Base-by-base conservation (phyloP, 2,329 filamentous ascomycete genomes). In the Dissoconium aciculare region DNA sequence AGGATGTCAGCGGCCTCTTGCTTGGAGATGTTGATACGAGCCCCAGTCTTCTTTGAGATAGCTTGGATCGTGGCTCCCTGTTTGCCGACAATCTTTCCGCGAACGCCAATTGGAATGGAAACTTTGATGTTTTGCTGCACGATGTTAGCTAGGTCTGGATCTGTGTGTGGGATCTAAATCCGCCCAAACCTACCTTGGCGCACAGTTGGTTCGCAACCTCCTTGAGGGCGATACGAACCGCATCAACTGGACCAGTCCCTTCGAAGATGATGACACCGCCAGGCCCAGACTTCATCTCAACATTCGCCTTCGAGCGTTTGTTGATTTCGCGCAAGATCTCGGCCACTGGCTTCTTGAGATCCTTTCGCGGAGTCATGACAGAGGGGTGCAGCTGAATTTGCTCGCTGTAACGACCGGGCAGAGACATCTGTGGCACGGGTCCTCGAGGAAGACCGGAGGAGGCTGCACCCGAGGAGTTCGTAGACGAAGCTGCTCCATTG, bases 281-380 rank as follows among this genome's bases (percentile, higher is more conserved):
- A 39, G 74, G 69, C n/a, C 75, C 73, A 36, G 71, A 69, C 35
- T 71, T 71, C 66, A 85, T 77, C 44, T 78, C 76, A 43, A 98
- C 72, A 44, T 74, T 81, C 35, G 85, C 84, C 53, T 87, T 84
- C 37, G 82, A 92, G 51, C 78, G 81, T 58, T 78, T 81, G 60
- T 92, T 94, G 59, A 95, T 81, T 42, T 94, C 84, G 53, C 82
- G 80, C 50, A 94, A 64, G 42, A 89, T 76, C 43, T 95, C 87
- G 17, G 73, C 64, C 30, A 94, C 66, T 5, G 87, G 82, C 45
- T 82, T 82, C 66, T 80, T 91, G 49, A 94, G 63, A 54, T 92
- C 75, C 36, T 63, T 64, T 26, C 78, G 72, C 11, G 82, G 76
- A 27, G 81, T 68, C 52, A 95, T 71, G 52, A 89, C 77, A 27